Evolutionary conservation across 1,284 basidiomycete species (phyloP), one percentile per base, ranked within the genome.

Genomic region (Irpex rosettiformis): DNA sequence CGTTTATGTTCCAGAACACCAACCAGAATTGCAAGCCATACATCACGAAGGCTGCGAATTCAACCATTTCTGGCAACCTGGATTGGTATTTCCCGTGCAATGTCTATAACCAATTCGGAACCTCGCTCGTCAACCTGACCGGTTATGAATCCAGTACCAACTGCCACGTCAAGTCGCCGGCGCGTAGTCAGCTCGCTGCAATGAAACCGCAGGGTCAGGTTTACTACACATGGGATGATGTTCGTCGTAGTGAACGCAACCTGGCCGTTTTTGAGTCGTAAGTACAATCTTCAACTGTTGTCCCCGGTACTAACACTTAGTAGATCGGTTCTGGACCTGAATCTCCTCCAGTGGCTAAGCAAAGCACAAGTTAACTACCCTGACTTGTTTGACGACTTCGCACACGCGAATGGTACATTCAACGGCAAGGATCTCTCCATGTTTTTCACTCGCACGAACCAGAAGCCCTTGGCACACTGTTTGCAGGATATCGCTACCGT

Each of bases 41-140:
- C 67, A 89, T 99, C 68, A 89, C 84, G 11, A 85, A 87, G 59
- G 81, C 91, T 10, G 67, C 76, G 27, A 84, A 81, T 48, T 89
- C 90, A 5, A 81, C 79, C 53, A 94, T 96, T 66, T 77, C 80
- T 6, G 79, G 83, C 43, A 78, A 69, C 16, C 70, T 87, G 59
- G 82, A 91, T 66, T 97, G 93, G 91, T 98, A 98, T 75, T 98
- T 98, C 74, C 94, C 96, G 2, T 99, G 97, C 81, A 96, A 96
- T 69, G 74, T 96, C 51, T 89, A 83, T 74, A 82, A 85, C 64
- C 94, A 94, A 70, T 82, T 82, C 62, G 90, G 88, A 42, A 86
- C 79, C 2, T 77, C 75, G 0, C 70, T 79, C 2, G 75, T 81
- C 64, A 95, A 97, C 72, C 63, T 79, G 43, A 89, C 90, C 0